Percentiles rank a stretch among this genome's conserved stretches.
These are phyloP conservation scores for Royoungia palumana DNA, from an alignment of 768 basidiomycete species.

Conservation along the genomic window DNA sequence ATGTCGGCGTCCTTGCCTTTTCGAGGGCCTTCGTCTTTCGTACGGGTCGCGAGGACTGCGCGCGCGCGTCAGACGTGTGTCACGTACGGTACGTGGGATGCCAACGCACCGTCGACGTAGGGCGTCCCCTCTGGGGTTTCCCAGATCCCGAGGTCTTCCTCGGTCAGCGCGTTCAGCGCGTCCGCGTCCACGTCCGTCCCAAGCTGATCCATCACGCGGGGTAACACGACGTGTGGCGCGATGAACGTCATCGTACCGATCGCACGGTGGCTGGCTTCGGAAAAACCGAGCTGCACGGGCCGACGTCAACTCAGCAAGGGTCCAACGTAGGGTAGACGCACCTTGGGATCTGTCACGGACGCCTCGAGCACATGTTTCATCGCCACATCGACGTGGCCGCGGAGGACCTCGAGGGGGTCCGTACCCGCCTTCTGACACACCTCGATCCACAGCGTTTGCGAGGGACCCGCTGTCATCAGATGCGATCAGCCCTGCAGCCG, in stretches of 20 bases:
- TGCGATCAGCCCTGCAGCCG: too few relatives aligned
- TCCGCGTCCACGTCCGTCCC: slow-evolving; percentile 58
- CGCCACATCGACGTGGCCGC: slow-evolving; percentile 46
- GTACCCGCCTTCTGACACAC: slow-evolving; percentile 63
- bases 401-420: slow-evolving; percentile 65
- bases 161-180: slow-evolving; percentile 59
- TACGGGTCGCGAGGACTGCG: slow-evolving; percentile 62
- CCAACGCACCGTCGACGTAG: slow-evolving; percentile 69
- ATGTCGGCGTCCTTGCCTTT: slow-evolving; percentile 90
- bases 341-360: slow-evolving; percentile 46
- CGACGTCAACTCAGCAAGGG: too few relatives aligned
- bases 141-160: slow-evolving; percentile 82
- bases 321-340: slow-evolving; percentile 13
- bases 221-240: slow-evolving; percentile 63
- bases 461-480: slow-evolving; percentile 12
- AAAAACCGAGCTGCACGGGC: slow-evolving; percentile 40
- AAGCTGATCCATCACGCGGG: slow-evolving; percentile 66
- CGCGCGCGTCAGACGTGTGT: too few relatives aligned
- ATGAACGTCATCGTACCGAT: slow-evolving; percentile 79
- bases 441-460: slow-evolving; percentile 63
- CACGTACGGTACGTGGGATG: background rate
- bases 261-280: slow-evolving; percentile 71
- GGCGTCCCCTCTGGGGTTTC: slow-evolving; percentile 76
- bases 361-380: slow-evolving; percentile 49
- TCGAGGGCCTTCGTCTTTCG: slow-evolving; percentile 44